Percentiles rank a stretch among this genome's conserved stretches.
These are phyloP conservation scores for Chlorokybus atmophyticus DNA, from an alignment of 139 green algal species.

Conservation along the genomic window DNA sequence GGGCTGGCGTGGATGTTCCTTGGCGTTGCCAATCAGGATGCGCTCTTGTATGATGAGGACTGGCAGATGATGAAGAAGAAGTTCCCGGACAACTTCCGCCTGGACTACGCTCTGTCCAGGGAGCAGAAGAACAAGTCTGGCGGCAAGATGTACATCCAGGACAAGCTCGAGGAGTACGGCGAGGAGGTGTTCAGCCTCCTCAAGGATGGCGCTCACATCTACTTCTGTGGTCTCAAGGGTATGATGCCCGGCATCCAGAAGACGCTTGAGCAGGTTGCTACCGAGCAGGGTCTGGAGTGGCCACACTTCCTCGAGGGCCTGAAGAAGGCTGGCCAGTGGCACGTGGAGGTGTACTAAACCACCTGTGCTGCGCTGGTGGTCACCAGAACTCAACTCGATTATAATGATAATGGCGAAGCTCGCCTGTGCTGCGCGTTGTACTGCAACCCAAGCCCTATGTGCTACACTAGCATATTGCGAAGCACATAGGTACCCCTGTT, in stretches of 20 bases:
- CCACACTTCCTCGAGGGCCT: slow-evolving; percentile 70
- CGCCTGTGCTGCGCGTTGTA: too few species aligned
- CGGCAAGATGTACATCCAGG: slow-evolving; percentile 94
- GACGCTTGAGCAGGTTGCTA: slow-evolving; percentile 87
- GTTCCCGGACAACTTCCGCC: slow-evolving; percentile 81
- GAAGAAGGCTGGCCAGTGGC: slow-evolving; percentile 81
- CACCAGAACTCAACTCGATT: too few species aligned
- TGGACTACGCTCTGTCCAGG: slow-evolving; percentile 89
- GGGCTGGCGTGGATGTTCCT: slow-evolving; percentile 98
- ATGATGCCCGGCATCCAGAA: slow-evolving; percentile 97
- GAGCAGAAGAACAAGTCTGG: slow-evolving; percentile 77
- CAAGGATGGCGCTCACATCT: slow-evolving; percentile 89
- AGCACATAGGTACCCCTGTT: too few species aligned
- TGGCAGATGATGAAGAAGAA: slow-evolving; percentile 45
- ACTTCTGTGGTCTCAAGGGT: slow-evolving; percentile 94
- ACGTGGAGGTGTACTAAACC: slow-evolving; percentile 90
- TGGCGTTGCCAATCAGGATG: slow-evolving; percentile 92
- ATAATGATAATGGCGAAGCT: too few species aligned
- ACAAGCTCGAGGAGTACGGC: slow-evolving; percentile 92
- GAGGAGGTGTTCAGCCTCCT: slow-evolving; percentile 96
- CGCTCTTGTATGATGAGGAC: slow-evolving; percentile 95
- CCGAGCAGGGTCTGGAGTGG: slow-evolving; percentile 71
- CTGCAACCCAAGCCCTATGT: too few species aligned
- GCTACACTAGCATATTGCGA: too few species aligned
- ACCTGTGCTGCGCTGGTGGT: too few species aligned